Base-by-base conservation (phyloP, 768 basidiomycete species). In the Amanita exitialis region DNA sequence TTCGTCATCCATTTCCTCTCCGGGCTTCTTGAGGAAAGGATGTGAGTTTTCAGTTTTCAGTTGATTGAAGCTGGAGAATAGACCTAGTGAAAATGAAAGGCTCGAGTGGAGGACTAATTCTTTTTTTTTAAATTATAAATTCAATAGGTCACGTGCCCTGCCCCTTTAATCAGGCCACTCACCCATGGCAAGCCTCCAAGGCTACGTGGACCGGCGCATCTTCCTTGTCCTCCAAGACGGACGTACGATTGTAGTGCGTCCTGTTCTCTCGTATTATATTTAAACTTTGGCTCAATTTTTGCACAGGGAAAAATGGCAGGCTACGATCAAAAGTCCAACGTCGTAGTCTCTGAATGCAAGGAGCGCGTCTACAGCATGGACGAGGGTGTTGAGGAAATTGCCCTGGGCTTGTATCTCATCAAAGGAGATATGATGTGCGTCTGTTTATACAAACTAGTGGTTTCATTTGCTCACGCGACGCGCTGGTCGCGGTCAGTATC, bases 381-480 rank as follows among this genome's bases (percentile, higher is more conserved):
- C 13, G 89, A 90, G 60, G 87, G 88, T 36, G 92, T 96, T 23
- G 90, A 97, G 67, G 93, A 97, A 73, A 82, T 93, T 8, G 88
- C 91, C 0, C 74, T 98, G 21, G 96, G 96, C 0, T 74, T 98
- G 41, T 98, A 99, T 67, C 83, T 99, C 61, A 92, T 99, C 63
- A 93, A 97, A 61, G 96, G 96, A 2, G 96, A 99, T 64, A 93
- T 93, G 77, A 93, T 95, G 96, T 97, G 60, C 66, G 91, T 80
- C 44, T 13, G 37, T 18, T 45, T 38, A 27, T 41, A 36, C 18
- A 45, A 30, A 28, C 47, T 37, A 4, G 37, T 13, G 32, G 32
- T 32, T 32, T 32, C 32, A 7, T 32, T 23, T 42, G 53, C 20
- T 53, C 35, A 58, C 28, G 48, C 49, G 36, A 41, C 5, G 35